Percentiles rank a stretch among this genome's conserved stretches.
Evolutionary conservation across 2,329 filamentous ascomycete species (phyloP).

Genomic region (Curvularia lunata): DNA sequence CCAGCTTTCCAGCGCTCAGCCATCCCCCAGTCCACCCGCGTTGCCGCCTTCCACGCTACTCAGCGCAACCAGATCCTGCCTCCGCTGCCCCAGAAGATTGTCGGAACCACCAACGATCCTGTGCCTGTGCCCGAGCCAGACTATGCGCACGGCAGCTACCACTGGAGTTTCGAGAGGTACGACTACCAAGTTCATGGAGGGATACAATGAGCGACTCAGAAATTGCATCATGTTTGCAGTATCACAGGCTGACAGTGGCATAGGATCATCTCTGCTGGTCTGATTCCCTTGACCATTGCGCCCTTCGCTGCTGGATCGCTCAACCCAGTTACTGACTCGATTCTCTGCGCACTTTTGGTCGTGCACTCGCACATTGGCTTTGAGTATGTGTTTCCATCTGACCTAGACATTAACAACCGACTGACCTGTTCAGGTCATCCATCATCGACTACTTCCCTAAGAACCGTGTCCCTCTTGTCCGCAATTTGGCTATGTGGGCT

Average conservation of each 20-base stretch:
- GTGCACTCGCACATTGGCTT: constrained; percentile 97
- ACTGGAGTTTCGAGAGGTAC: constrained; percentile 92
- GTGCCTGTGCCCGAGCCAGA: constrained; percentile 73
- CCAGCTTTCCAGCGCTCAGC: constrained; percentile 51
- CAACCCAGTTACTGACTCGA: constrained; percentile 85
- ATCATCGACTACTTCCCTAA: constrained; percentile 91
- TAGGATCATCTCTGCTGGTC: constrained; percentile 71
- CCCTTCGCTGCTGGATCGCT: constrained; percentile 92
- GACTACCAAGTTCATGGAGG: constrained; percentile 3
- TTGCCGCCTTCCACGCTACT: constrained; percentile 87
- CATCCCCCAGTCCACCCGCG: constrained; percentile 55
- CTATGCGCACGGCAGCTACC: constrained; percentile 90
- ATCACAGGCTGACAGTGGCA: neutral
- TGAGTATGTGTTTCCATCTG: constrained; percentile 62
- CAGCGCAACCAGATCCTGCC: constrained; percentile 78
- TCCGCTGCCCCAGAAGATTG: constrained; percentile 82
- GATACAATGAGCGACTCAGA: neutral
- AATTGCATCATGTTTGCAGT: neutral
- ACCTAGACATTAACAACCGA: neutral
- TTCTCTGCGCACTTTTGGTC: constrained; percentile 81
- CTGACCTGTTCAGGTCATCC: constrained; percentile 60
- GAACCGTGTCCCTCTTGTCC: constrained; percentile 70
- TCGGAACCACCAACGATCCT: constrained; percentile 86
- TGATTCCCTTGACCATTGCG: constrained; percentile 85
- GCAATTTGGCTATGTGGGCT: constrained; percentile 74